These are phyloP conservation scores for Hypoxylon intermedium DNA, from an alignment of 495 filamentous ascomycete genomes.

Conservation along the genomic window DNA sequence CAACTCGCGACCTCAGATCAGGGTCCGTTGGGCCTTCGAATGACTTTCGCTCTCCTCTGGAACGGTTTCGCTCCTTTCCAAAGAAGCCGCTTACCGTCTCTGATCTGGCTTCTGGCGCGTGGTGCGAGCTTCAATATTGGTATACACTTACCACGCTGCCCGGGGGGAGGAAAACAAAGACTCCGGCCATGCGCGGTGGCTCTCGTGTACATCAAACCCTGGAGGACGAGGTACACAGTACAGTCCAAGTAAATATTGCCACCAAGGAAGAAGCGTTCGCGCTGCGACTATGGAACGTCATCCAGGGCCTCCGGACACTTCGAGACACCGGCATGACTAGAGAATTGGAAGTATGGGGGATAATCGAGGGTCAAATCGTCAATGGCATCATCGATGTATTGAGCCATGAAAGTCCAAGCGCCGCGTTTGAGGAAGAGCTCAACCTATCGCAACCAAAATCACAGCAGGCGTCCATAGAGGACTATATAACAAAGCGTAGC, in stretches of 20 bases:
- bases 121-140: constrained; percentile 96
- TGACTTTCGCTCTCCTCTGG: constrained; percentile 53
- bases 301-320: constrained; percentile 81
- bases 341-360: constrained; percentile 93
- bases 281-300: constrained; percentile 88
- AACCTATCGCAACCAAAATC: constrained; percentile 37
- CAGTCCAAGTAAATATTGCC: constrained; percentile 72
- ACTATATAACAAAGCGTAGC: constrained; percentile 64
- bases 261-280: constrained; percentile 85
- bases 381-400: constrained; percentile 91
- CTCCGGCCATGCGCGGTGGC: constrained; percentile 83
- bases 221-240: constrained; percentile 82
- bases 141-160: constrained; percentile 77
- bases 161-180: constrained; percentile 71
- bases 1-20: neutral
- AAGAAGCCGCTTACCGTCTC: constrained; percentile 87
- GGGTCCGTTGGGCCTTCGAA: neutral
- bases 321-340: constrained; percentile 80
- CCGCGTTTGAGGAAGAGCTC: constrained; percentile 65
- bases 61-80: constrained; percentile 79
- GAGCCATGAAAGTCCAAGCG: constrained; percentile 76
- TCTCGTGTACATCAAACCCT: constrained; percentile 78
- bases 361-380: constrained; percentile 80
- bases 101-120: constrained; percentile 85
- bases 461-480: constrained; percentile 40